phyloP scores from a whole-genome alignment of 176 grass and related monocot species.

The Puya raimondii region DNA sequence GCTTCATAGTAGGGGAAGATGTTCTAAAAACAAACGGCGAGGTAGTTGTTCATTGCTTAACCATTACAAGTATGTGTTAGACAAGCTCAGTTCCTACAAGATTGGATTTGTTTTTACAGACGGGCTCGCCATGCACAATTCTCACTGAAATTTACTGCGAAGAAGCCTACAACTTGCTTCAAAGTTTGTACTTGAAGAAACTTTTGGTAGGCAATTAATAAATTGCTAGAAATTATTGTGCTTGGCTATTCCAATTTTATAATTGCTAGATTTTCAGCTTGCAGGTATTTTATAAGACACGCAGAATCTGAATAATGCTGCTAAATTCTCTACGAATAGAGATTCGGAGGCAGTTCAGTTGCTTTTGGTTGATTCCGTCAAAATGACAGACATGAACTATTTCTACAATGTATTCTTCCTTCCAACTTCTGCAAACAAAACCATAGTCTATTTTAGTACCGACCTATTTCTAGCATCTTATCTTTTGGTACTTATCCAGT shows the following conservation, averaged over 20 bases:
- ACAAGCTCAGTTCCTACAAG: slow-evolving; percentile 29
- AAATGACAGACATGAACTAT: slow-evolving; percentile 37
- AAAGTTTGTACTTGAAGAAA: slow-evolving; percentile 36
- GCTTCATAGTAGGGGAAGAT: slow-evolving; percentile 57
- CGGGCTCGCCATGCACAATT: slow-evolving; percentile 41
- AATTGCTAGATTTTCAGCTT: slow-evolving; percentile 33
- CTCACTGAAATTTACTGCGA: slow-evolving; percentile 41
- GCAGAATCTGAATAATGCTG: slow-evolving; percentile 30
- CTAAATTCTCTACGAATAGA: slow-evolving; percentile 33
- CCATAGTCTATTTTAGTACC: neutral
- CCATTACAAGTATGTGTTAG: slow-evolving; percentile 3
- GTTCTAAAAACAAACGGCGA: slow-evolving; percentile 47
- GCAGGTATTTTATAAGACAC: slow-evolving; percentile 61
- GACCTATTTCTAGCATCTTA: neutral
- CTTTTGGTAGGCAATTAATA: slow-evolving; percentile 37
- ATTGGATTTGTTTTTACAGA: slow-evolving; percentile 33
- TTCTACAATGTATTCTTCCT: slow-evolving; percentile 49
- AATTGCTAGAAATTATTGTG: slow-evolving; percentile 12
- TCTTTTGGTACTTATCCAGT: slow-evolving; percentile 32
- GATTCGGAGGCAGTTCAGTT: slow-evolving; percentile 56
- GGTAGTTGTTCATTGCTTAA: slow-evolving; percentile 32
- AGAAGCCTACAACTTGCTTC: slow-evolving; percentile 44
- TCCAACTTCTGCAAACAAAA: slow-evolving; percentile 5
- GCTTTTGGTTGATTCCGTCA: slow-evolving; percentile 34
- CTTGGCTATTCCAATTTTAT: neutral